A percentile compares a stretch with the other conserved stretches of the same genome.
Evolutionary conservation across 805 yeast species (phyloP).

Genomic region (Debaryomyces castellii): DNA sequence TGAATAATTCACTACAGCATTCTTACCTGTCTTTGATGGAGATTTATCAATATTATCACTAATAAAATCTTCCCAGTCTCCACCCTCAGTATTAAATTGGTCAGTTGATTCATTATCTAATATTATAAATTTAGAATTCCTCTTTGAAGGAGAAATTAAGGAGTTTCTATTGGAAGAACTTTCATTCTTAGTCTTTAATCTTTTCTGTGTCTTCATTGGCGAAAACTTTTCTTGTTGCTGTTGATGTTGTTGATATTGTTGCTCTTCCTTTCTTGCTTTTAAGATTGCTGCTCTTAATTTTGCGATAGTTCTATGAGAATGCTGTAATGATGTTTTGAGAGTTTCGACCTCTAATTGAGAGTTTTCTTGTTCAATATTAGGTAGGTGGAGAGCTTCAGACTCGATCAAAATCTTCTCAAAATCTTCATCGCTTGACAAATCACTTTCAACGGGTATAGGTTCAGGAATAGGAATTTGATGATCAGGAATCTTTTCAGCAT

Average conservation of each 20-base stretch:
- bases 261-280: constrained; percentile 40
- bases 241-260: background rate
- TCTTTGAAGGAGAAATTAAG: constrained; percentile 32
- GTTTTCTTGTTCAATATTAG: constrained; percentile 36
- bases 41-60: constrained; percentile 22
- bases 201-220: constrained; percentile 13
- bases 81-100: constrained; percentile 17
- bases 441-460: background rate
- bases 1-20: background rate
- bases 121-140: constrained; percentile 32
- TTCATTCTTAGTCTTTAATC: constrained; percentile 12
- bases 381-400: constrained; percentile 21
- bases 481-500: background rate
- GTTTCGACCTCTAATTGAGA: constrained; percentile 64
- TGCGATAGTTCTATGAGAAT: constrained; percentile 62
- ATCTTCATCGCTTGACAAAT: constrained; percentile 33
- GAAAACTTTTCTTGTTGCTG: constrained; percentile 8
- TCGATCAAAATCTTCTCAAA: constrained; percentile 34
- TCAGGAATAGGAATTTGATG: background rate
- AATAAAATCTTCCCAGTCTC: constrained; percentile 41
- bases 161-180: constrained; percentile 2
- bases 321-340: constrained; percentile 59
- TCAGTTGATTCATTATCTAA: constrained; percentile 23
- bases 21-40: constrained; percentile 21
- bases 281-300: constrained; percentile 53